phyloP scores from a whole-genome alignment of 108 stramenopile genomes.

The Schizochytrium sp. region DNA sequence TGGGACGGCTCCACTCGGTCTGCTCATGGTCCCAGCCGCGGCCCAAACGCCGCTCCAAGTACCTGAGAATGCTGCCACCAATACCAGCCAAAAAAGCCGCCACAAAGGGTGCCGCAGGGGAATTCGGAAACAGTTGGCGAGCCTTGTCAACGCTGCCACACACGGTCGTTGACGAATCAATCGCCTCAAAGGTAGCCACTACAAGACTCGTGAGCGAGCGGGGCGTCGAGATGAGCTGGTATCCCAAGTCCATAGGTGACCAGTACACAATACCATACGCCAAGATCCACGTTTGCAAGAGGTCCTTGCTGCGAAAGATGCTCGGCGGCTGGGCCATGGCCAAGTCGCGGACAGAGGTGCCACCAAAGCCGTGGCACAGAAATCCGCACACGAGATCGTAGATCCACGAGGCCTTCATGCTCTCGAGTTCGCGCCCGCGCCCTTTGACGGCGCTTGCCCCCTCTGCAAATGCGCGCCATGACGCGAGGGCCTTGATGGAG shows the following conservation, averaged over 20 bases:
- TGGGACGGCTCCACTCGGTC: not conserved
- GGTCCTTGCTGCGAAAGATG: not conserved
- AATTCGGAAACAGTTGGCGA: not conserved
- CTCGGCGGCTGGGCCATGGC: not conserved
- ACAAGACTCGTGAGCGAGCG: not conserved
- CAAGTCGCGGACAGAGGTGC: not conserved
- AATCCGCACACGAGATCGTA: not conserved
- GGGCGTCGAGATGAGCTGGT: not conserved
- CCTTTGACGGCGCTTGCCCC: not conserved
- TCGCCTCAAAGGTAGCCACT: not conserved
- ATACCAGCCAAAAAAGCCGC: not conserved
- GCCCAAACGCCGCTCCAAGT: not conserved
- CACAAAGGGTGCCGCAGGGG: not conserved
- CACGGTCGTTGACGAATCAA: constrained; percentile 3
- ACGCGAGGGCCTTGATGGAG: not conserved
- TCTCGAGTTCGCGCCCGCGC: not conserved
- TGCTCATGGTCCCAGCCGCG: not conserved
- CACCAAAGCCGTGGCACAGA: constrained; percentile 8
- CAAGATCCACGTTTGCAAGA: not conserved
- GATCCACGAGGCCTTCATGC: not conserved
- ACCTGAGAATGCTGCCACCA: not conserved
- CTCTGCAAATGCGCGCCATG: not conserved
- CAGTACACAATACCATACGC: not conserved
- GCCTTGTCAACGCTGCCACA: constrained; percentile 11
- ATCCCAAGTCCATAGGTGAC: not conserved